These are phyloP conservation scores for Tolypocladium cylindrosporum DNA, from an alignment of 2,329 filamentous ascomycete species.

Conservation along the genomic window DNA sequence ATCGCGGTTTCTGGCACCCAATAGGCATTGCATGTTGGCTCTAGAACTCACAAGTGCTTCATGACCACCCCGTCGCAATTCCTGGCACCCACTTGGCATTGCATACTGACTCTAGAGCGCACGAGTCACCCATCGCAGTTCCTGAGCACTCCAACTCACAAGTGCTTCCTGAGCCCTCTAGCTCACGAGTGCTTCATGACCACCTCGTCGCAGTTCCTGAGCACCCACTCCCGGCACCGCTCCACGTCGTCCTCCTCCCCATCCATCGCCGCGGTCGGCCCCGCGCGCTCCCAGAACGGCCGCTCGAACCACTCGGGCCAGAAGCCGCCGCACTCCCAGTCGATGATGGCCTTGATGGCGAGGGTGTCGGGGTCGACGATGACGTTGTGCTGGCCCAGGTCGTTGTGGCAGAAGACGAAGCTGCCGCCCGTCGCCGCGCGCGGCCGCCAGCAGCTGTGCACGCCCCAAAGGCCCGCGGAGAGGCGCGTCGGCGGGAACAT, in stretches of 20 bases:
- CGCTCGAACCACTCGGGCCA: slow-evolving; percentile 13
- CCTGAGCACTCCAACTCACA: too few species aligned
- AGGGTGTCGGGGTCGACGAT: slow-evolving; percentile 8
- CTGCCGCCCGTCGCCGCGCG: background rate
- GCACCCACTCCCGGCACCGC: slow-evolving; percentile 3
- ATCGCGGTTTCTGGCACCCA: too few species aligned
- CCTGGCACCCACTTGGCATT: too few species aligned
- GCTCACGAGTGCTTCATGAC: background rate
- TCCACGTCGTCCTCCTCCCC: slow-evolving; percentile 2
- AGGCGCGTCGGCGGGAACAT: slow-evolving; percentile 6
- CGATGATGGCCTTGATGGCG: background rate
- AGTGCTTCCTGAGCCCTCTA: too few species aligned
- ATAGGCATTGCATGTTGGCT: too few species aligned
- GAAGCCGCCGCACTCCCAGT: slow-evolving; percentile 14
- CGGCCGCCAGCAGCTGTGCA: slow-evolving; percentile 5
- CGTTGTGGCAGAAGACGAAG: slow-evolving; percentile 9
- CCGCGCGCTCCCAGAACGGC: slow-evolving; percentile 7
- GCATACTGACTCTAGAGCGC: too few species aligned
- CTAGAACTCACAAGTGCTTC: too few species aligned
- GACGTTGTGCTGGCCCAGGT: slow-evolving; percentile 6
- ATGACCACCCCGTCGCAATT: too few species aligned
- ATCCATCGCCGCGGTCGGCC: slow-evolving; percentile 4
- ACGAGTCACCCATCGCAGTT: too few species aligned
- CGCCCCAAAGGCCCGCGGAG: background rate
- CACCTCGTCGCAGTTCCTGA: slow-evolving; percentile 2